Percentiles rank a stretch among this genome's conserved stretches.
Evolutionary conservation across 2,329 filamentous ascomycete genomes (phyloP).

Genomic region (Colletotrichum euphorbiae): DNA sequence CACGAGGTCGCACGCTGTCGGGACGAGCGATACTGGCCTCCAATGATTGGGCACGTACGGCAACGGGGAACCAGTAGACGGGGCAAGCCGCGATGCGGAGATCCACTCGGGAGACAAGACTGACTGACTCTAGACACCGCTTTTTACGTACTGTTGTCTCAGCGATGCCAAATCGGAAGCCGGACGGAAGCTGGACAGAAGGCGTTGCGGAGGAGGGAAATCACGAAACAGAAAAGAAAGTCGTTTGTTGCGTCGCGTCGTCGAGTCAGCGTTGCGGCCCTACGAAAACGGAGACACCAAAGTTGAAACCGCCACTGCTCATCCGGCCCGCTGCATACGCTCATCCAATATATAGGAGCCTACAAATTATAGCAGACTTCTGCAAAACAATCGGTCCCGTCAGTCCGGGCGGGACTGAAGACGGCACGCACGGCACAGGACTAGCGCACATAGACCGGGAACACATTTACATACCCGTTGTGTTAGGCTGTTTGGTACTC

Average conservation of each 20-base stretch:
- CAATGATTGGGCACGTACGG: slow-evolving; percentile 21
- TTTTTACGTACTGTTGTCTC: slow-evolving; percentile 9
- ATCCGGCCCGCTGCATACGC: background rate
- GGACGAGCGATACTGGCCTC: background rate
- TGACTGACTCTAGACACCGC: slow-evolving; percentile 36
- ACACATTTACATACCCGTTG: background rate
- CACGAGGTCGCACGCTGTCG: slow-evolving; percentile 20
- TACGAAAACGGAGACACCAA: background rate
- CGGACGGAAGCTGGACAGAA: background rate
- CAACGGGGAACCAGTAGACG: background rate
- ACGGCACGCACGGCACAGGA: background rate
- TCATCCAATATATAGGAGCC: background rate
- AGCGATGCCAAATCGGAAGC: background rate
- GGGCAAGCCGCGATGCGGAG: slow-evolving; percentile 14
- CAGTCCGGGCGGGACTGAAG: background rate
- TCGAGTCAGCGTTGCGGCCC: background rate
- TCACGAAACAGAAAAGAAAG: background rate
- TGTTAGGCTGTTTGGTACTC: background rate
- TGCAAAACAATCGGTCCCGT: background rate
- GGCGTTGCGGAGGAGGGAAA: background rate
- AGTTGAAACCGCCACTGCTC: background rate
- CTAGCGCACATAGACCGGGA: slow-evolving; percentile 3
- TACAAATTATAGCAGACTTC: too few species aligned
- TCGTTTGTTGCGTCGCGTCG: background rate
- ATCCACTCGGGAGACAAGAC: slow-evolving; percentile 27